These are phyloP conservation scores for Dictyophora rubrovolvata DNA, from an alignment of 768 basidiomycete genomes.

Conservation along the genomic window DNA sequence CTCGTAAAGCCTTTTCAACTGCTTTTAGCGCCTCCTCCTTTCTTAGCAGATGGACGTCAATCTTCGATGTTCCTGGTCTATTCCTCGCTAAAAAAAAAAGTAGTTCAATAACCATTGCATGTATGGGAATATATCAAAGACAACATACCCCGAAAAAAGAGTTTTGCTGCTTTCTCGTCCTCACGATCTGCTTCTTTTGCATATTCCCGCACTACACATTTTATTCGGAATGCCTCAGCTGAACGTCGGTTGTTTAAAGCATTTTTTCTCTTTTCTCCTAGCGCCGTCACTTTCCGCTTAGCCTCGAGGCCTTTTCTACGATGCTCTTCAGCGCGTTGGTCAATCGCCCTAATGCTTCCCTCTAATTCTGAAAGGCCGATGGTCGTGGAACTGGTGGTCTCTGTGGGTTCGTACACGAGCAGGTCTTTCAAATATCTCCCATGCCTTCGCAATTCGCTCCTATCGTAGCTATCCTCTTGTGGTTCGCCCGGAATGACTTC, in stretches of 20 bases:
- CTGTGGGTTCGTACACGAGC: neutral
- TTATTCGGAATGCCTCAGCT: conserved; percentile 19
- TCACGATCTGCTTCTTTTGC: conserved; percentile 19
- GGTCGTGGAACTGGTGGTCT: neutral
- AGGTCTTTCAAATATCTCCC: neutral
- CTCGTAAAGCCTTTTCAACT: conserved; percentile 24
- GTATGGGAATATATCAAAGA: neutral
- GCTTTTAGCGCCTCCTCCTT: conserved; percentile 21
- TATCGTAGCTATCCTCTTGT: neutral
- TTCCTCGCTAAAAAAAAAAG: neutral
- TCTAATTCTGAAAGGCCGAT: conserved; percentile 6
- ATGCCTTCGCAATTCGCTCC: neutral
- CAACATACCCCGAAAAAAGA: conserved; percentile 24
- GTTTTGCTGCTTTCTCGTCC: conserved; percentile 24
- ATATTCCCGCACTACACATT: conserved; percentile 22
- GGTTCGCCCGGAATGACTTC: neutral
- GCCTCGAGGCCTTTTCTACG: conserved; percentile 19
- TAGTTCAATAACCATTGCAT: no score
- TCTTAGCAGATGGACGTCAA: conserved; percentile 28
- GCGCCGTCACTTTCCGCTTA: conserved; percentile 18
- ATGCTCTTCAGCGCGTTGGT: conserved; percentile 20
- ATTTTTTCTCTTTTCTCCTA: conserved; percentile 15
- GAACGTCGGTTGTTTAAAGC: conserved; percentile 18
- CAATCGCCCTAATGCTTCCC: conserved; percentile 16
- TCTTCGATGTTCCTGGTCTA: conserved; percentile 21